These are phyloP conservation scores for Gaertneriomyces semiglobifer DNA, from an alignment of 192 early-diverging fungal species.

Conservation along the genomic window DNA sequence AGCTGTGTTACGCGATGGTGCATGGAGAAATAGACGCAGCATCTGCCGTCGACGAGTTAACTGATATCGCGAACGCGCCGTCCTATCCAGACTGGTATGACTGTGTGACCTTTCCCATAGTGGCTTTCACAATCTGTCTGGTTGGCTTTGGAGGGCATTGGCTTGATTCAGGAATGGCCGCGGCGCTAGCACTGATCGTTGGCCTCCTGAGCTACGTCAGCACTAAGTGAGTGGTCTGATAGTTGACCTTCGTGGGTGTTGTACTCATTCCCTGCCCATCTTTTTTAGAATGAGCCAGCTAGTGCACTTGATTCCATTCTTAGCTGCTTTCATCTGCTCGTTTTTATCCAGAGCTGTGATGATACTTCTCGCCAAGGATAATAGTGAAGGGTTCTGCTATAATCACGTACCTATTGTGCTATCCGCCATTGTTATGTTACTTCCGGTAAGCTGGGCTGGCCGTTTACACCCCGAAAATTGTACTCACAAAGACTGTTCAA, in stretches of 20 bases:
- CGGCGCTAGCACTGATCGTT: constrained; percentile 31
- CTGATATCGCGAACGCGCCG: constrained; percentile 19
- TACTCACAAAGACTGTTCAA: neutral
- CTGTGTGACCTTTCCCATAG: constrained; percentile 25
- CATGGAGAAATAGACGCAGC: constrained; percentile 29
- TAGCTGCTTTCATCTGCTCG: constrained; percentile 5
- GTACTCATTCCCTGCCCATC: too few relatives aligned
- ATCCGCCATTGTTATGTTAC: constrained; percentile 34
- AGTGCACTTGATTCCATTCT: constrained; percentile 20
- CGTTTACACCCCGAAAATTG: neutral
- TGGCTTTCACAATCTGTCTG: constrained; percentile 28
- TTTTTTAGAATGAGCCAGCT: neutral
- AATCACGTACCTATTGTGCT: constrained; percentile 32
- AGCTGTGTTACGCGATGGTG: constrained; percentile 39
- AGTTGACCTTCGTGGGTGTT: neutral
- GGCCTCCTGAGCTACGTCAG: constrained; percentile 19
- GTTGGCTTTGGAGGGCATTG: constrained; percentile 42
- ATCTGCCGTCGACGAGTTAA: constrained; percentile 28
- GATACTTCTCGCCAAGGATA: neutral
- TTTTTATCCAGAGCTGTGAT: constrained; percentile 9
- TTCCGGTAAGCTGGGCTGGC: constrained; percentile 30
- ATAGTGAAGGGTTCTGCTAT: constrained; percentile 9
- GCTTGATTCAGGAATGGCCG: constrained; percentile 35
- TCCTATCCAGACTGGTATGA: constrained; percentile 7
- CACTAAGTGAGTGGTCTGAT: constrained; percentile 16